Evolutionary conservation across 2,329 filamentous ascomycete species (phyloP), one percentile per base, ranked within the genome.

Genomic region (Mariannaea elegans): DNA sequence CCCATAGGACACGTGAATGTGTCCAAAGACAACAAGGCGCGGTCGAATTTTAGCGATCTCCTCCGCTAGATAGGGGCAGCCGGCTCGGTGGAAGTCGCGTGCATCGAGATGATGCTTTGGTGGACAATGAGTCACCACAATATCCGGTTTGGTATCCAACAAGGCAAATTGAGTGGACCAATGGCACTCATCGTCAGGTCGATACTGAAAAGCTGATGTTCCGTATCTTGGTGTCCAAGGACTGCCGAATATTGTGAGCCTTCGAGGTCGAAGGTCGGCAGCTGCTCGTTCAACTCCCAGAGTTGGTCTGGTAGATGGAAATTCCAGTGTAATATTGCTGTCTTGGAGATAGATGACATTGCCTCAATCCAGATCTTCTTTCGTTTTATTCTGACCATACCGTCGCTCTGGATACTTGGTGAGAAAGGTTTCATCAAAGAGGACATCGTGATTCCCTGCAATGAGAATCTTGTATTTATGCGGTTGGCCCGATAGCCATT

Each of bases 361-460:
- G 1, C 64, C 66, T 67, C 65, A 72, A 9, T 67, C 59, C 0
- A 72, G 58, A 31, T 72, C 63, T 0, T 44, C 34, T 18, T 29
- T 62, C 0, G 56, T 64, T 6, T 46, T 45, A 0, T 9, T 55
- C 27, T 60, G 47, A 0, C 67, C 64, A 18, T 66, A 70, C 2
- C 65, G 62, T 4, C 70, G 57, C 7, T 62, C 36, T 7, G 50
- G 58, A 9, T 64, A 46, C 14, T 39, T 50, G 21, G 7, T 4
- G 3, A 65, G 46, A 47, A 89, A 90, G 1, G 76, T 68, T 10
- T 75, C 65, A 65, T 90, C 88, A 5, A 91, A 82, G 0, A 87
- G 87, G 51, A 89, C 77, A 67, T 91, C 89, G 71, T 91, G 89
- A 69, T 91, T 92, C 14, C 86, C 87, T 57, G 87, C 87, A 62